Evolutionary conservation across 1,284 basidiomycete genomes (phyloP).

Genomic region (Irpex sp.): DNA sequence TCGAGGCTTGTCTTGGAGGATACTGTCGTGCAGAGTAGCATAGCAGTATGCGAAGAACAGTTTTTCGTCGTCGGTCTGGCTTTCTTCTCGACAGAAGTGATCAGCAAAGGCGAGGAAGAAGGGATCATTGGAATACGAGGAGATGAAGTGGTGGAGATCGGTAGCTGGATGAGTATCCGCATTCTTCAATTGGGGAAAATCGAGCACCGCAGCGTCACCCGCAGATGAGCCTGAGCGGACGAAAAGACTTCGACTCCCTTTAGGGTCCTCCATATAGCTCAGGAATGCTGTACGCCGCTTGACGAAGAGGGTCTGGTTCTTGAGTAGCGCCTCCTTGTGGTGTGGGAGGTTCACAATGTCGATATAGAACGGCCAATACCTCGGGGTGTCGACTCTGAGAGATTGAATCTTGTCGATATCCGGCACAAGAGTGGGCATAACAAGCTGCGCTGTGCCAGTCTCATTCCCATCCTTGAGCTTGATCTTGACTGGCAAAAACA

Average conservation of each 20-base stretch:
- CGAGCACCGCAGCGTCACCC: conserved; percentile 72
- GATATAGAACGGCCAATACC: conserved; percentile 91
- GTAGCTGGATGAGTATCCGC: conserved; percentile 62
- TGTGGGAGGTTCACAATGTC: conserved; percentile 65
- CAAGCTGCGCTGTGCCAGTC: conserved; percentile 66
- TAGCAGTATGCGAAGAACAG: conserved; percentile 74
- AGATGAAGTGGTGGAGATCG: conserved; percentile 80
- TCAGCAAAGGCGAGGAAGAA: conserved; percentile 76
- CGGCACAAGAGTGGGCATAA: conserved; percentile 90
- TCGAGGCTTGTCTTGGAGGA: conserved; percentile 84
- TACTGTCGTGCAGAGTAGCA: conserved; percentile 80
- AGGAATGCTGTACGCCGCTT: conserved; percentile 91
- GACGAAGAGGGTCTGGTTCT: conserved; percentile 82
- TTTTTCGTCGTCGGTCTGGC: conserved; percentile 52
- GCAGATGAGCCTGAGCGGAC: conserved; percentile 75
- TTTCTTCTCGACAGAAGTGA: conserved; percentile 61
- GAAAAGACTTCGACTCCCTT: conserved; percentile 88
- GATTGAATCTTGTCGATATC: conserved; percentile 77
- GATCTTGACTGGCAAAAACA: conserved; percentile 89
- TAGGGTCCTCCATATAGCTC: conserved; percentile 83
- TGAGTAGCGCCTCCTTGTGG: conserved; percentile 70
- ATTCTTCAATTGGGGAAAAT: conserved; percentile 75
- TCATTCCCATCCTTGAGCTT: conserved; percentile 64
- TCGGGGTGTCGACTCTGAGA: conserved; percentile 85
- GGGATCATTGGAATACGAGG: conserved; percentile 78